Conservation (phyloP, 768 basidiomycete genomes). For the Pisolithus microcarpus region DNA sequence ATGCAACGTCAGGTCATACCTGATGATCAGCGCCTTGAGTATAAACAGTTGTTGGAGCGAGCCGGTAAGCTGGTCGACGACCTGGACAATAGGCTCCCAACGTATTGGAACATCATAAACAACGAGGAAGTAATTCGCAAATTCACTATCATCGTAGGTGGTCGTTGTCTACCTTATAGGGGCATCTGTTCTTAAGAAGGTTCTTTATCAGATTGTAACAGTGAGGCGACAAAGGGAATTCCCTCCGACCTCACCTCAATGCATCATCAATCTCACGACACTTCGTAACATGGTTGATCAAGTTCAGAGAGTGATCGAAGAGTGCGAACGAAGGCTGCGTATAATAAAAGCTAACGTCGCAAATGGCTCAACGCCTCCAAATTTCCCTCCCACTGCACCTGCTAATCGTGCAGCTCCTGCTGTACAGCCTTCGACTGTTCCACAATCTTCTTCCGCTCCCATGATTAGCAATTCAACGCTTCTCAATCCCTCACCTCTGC, state of each 20-base stretch:
- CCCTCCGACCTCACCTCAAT: constrained; percentile 21
- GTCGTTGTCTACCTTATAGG: constrained; percentile 11
- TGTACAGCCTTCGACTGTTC: constrained; percentile 10
- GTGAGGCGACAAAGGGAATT: constrained; percentile 31
- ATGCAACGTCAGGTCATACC: constrained; percentile 33
- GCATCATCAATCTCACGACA: constrained; percentile 28
- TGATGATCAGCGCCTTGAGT: constrained; percentile 49
- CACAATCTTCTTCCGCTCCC: too few relatives aligned
- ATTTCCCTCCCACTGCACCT: constrained; percentile 8
- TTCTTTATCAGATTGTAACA: constrained; percentile 33
- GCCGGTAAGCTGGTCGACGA: constrained; percentile 39
- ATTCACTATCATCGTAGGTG: constrained; percentile 48
- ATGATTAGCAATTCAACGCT: too few relatives aligned
- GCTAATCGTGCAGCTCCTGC: too few relatives aligned
- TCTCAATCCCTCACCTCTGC: too few relatives aligned
- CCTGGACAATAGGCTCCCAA: constrained; percentile 43
- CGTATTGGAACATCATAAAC: constrained; percentile 41
- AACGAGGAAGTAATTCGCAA: constrained; percentile 43
- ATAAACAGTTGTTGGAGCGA: constrained; percentile 43
- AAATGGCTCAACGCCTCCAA: constrained; percentile 4
- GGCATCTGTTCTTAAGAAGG: constrained; percentile 7
- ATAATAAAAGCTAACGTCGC: constrained; percentile 14
- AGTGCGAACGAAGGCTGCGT: constrained; percentile 28
- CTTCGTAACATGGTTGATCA: constrained; percentile 43
- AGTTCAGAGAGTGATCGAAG: constrained; percentile 34